Conservation (phyloP, 495 filamentous ascomycete species). For the Friedmanniomyces endolithicus region DNA sequence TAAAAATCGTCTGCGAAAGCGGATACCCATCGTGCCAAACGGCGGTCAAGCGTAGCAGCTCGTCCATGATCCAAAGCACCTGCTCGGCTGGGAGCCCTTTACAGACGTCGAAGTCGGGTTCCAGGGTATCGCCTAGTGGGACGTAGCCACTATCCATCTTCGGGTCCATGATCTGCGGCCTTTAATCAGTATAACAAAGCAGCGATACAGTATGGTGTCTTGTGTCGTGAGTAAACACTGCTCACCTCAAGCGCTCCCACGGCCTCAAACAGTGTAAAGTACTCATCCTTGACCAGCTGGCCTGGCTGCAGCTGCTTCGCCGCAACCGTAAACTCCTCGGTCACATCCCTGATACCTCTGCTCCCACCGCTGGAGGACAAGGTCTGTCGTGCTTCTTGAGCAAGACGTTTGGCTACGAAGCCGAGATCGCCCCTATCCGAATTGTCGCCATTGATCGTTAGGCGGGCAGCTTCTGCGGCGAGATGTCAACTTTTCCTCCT, state of each 20-base stretch:
- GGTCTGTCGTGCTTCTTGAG: constrained; percentile 8
- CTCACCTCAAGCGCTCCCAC: constrained; percentile 85
- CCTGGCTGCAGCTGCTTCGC: constrained; percentile 60
- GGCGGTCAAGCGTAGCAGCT: constrained; percentile 74
- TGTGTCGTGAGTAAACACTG: no score
- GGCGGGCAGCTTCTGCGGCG: neutral
- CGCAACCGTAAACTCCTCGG: constrained; percentile 57
- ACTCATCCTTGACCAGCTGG: constrained; percentile 83
- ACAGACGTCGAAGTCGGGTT: constrained; percentile 74
- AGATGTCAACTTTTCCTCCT: neutral
- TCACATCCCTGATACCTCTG: constrained; percentile 51
- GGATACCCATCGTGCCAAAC: constrained; percentile 94
- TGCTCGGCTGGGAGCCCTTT: constrained; percentile 59
- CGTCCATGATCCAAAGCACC: constrained; percentile 86
- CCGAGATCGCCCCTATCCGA: neutral
- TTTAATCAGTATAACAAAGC: neutral
- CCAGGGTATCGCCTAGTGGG: constrained; percentile 60
- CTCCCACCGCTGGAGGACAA: neutral
- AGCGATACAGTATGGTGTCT: no score
- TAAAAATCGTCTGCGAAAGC: constrained; percentile 86
- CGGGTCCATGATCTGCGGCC: constrained; percentile 77
- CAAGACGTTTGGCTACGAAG: neutral
- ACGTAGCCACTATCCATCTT: constrained; percentile 96
- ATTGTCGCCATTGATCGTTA: neutral
- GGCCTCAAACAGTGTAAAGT: constrained; percentile 84